Evolutionary conservation across 768 basidiomycete genomes (phyloP), one percentile per base, ranked within the genome.

Genomic region (Rhodotorula sphaerocarpa): DNA sequence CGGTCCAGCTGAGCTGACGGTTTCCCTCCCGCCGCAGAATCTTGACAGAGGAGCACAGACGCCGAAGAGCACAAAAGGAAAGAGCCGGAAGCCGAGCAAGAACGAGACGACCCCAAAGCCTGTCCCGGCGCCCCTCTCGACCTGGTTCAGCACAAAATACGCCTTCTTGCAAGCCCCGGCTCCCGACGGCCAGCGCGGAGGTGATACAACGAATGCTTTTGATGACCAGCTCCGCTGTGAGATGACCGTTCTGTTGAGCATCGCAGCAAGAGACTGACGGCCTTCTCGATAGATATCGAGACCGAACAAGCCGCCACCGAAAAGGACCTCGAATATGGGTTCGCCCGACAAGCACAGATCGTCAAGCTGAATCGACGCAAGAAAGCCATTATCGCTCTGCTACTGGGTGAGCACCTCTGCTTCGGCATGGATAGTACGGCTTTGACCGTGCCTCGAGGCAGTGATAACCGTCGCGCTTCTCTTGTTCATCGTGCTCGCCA

Each of bases 271-370:
- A n/a, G n/a, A n/a, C 36, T 39, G 10, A 39, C 36, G 10, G 36
- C 9, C 9, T 39, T 9, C 10, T 16, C 10, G 36, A 39, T 16
- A 39, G 36, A 50, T 48, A 46, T 62, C 16, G 42, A 55, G 34
- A 27, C 42, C 1, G 45, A 62, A 34, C 41, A 54, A 33, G 50
- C 46, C 10, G 65, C 52, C 1, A 43, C 65, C 1, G 66, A 60
- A 59, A 63, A 63, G 53, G 66, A 67, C 31, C 34, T 67, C 42
- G 61, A 60, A 50, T 67, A 61, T 9, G 61, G 61, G 1, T 67
- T 57, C 27, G 61, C 66, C 20, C 10, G 58, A 18, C 50, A 54
- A 52, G 14, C 39, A 39, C 59, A 57, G 34, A 7, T 54, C 23
- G 52, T 50, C 9, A 12, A 56, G 20, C 15, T 58, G 27, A 15